A percentile compares a stretch with the other conserved stretches of the same genome.
These are phyloP conservation scores for Leucoagaricus sp. DNA, from an alignment of 1,284 basidiomycete genomes.

Conservation along the genomic window DNA sequence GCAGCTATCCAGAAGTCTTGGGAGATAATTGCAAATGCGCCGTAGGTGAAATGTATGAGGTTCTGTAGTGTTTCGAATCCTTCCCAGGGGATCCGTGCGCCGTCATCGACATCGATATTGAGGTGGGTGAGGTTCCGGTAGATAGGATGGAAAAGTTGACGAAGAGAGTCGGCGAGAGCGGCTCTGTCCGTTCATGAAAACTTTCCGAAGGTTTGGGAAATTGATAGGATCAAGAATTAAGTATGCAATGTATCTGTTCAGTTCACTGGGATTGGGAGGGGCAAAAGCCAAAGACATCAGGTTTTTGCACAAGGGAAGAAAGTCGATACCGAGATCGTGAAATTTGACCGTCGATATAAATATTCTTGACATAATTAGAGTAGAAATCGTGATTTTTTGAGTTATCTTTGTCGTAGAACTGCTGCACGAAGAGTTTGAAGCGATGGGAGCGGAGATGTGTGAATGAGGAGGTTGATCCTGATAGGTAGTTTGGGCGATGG, in stretches of 20 bases:
- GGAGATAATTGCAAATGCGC: neutral
- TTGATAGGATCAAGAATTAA: no score
- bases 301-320: no score
- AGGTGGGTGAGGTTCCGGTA: neutral
- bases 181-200: neutral
- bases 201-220: neutral
- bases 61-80: neutral
- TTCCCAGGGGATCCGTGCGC: neutral
- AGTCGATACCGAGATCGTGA: neutral
- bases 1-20: neutral
- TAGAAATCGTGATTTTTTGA: neutral
- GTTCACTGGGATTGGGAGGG: no score
- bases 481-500: neutral
- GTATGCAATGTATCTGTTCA: no score
- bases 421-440: neutral
- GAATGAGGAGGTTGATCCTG: neutral
- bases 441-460: neutral
- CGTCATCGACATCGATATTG: neutral
- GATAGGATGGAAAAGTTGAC: neutral
- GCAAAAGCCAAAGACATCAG: no score
- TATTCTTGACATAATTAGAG: neutral
- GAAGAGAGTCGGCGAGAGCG: neutral
- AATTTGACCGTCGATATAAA: neutral
- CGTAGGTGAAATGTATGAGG: neutral
- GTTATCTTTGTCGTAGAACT: neutral